phyloP scores from a whole-genome alignment of 306 rosid genomes.

The Quillaja saponaria region DNA sequence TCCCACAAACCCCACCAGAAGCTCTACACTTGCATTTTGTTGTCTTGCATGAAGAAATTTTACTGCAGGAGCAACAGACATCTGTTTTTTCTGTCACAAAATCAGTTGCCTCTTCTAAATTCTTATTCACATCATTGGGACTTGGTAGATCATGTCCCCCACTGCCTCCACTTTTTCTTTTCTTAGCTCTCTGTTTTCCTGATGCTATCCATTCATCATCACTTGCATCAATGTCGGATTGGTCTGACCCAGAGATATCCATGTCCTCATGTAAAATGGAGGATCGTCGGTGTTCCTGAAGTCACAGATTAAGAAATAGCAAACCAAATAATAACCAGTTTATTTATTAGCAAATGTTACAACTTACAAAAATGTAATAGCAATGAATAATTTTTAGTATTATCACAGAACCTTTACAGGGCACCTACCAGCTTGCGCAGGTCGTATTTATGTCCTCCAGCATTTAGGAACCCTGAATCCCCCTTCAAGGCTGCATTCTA shows the following conservation, averaged over 20 bases:
- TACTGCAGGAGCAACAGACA: slow-evolving; percentile 72
- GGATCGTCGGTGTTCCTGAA: slow-evolving; percentile 64
- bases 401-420: slow-evolving; percentile 1
- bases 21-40: slow-evolving; percentile 65
- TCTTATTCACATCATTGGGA: slow-evolving; percentile 33
- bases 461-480: slow-evolving; percentile 28
- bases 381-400: background rate
- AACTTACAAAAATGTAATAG: background rate
- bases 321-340: slow-evolving; percentile 14
- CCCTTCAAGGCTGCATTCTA: slow-evolving; percentile 57
- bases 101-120: slow-evolving; percentile 34
- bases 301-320: slow-evolving; percentile 7
- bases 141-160: slow-evolving; percentile 28
- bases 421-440: slow-evolving; percentile 57
- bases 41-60: slow-evolving; percentile 70
- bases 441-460: slow-evolving; percentile 56
- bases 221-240: slow-evolving; percentile 36
- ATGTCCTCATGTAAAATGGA: slow-evolving; percentile 64
- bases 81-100: background rate
- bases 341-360: background rate
- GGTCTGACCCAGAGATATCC: slow-evolving; percentile 68
- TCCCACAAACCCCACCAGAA: slow-evolving; percentile 51
- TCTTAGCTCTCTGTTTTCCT: slow-evolving; percentile 30
- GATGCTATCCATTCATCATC: slow-evolving; percentile 54
- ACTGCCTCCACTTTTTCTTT: slow-evolving; percentile 37